Percentiles rank a stretch among this genome's conserved stretches.
phyloP scores from a whole-genome alignment of 257 asterid genomes.

The Solanum chilense region DNA sequence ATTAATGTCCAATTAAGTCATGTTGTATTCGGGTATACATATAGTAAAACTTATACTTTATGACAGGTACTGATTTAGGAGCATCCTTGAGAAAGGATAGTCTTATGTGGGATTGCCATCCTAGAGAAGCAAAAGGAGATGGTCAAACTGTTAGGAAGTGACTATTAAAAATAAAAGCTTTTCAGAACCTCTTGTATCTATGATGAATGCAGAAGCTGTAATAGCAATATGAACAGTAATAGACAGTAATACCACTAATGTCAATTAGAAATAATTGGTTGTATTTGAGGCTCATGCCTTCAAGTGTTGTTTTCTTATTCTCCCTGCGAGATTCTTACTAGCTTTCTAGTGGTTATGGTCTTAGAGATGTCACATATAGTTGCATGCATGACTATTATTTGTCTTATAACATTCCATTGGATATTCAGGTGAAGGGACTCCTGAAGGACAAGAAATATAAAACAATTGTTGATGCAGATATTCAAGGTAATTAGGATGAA shows the following conservation, averaged over 20 bases:
- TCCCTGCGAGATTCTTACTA: background rate
- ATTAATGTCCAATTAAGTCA: background rate
- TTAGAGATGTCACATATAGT: background rate
- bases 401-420: background rate
- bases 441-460: constrained; percentile 25
- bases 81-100: background rate
- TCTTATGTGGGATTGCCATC: background rate
- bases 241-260: background rate
- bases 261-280: background rate
- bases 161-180: background rate
- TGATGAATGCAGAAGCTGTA: background rate
- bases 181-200: background rate
- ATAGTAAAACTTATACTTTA: background rate
- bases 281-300: background rate
- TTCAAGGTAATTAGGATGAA: constrained; percentile 14
- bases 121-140: background rate
- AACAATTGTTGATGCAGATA: constrained; percentile 29
- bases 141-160: background rate
- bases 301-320: background rate
- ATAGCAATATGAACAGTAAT: background rate
- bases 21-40: background rate
- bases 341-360: background rate
- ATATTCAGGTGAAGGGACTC: constrained; percentile 29
- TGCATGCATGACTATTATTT: background rate
- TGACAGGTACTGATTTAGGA: background rate